These are phyloP conservation scores for Plectosphaerella plurivora DNA, from an alignment of 2,329 filamentous ascomycete genomes.

Conservation along the genomic window DNA sequence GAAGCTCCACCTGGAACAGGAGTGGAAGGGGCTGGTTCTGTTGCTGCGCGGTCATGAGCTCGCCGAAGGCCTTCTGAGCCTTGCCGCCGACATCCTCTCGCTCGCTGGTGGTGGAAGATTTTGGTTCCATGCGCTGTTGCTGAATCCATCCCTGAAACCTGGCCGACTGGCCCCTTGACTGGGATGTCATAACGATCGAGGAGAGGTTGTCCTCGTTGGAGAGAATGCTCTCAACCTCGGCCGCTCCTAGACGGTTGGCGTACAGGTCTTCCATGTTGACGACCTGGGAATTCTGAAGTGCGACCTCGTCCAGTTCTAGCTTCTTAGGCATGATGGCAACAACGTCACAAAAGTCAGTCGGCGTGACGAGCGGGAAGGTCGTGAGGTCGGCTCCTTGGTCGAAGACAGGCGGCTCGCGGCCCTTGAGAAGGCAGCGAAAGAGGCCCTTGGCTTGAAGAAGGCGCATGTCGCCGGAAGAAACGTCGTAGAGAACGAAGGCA, in stretches of 20 bases:
- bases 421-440: conserved; percentile 5
- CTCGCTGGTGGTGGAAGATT: not conserved
- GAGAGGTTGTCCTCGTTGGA: not conserved
- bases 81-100: not conserved
- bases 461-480: conserved; percentile 3
- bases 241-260: not conserved
- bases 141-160: not conserved
- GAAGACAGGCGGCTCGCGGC: not conserved
- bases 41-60: not conserved
- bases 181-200: not conserved
- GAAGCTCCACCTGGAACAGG: not conserved
- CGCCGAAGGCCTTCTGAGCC: not conserved
- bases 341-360: not conserved
- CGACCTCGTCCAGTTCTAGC: not conserved
- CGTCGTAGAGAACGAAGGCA: conserved; percentile 13
- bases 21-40: not conserved
- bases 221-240: not conserved
- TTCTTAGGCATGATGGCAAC: not conserved
- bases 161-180: not conserved
- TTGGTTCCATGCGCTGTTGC: not conserved
- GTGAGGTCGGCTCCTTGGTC: not conserved
- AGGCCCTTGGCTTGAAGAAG: conserved; percentile 15
- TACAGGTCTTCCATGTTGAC: not conserved
- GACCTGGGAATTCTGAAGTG: not conserved
- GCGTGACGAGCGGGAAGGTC: not conserved